A percentile compares a stretch with the other conserved stretches of the same genome.
Evolutionary conservation across 768 basidiomycete species (phyloP).

Genomic region (Hypsizygus marmoreus): DNA sequence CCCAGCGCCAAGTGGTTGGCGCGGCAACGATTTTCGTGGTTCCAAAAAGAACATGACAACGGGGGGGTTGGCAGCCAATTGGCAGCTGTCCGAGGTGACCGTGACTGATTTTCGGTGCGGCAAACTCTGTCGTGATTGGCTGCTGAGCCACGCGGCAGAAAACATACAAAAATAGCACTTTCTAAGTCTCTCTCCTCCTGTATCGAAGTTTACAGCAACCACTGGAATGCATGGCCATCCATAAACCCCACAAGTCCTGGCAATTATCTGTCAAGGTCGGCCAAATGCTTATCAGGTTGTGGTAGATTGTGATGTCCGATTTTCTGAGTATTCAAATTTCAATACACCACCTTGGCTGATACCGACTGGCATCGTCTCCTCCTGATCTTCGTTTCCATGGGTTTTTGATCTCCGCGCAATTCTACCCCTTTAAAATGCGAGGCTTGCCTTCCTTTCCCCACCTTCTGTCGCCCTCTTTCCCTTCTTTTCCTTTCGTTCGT

Average conservation of each 20-base stretch:
- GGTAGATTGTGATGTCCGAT: too few relatives aligned
- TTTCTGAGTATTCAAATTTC: not conserved
- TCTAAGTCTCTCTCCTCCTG: too few relatives aligned
- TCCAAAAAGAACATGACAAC: slow-evolving; percentile 8
- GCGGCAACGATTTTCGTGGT: not conserved
- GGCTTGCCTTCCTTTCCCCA: slow-evolving; percentile 15
- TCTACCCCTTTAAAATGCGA: slow-evolving; percentile 25
- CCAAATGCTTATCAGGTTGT: too few relatives aligned
- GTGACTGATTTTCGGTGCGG: slow-evolving; percentile 3
- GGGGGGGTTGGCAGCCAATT: not conserved
- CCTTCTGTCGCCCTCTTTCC: slow-evolving; percentile 24
- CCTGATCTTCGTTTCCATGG: slow-evolving; percentile 36
- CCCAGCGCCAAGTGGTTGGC: not conserved
- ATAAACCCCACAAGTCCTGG: too few relatives aligned
- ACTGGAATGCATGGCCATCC: not conserved
- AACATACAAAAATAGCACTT: too few relatives aligned
- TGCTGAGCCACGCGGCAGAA: too few relatives aligned
- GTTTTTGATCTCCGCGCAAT: slow-evolving; percentile 21
- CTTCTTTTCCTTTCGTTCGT: slow-evolving; percentile 44
- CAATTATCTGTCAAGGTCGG: too few relatives aligned
- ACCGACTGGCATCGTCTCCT: slow-evolving; percentile 1
- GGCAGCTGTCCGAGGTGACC: slow-evolving; percentile 12
- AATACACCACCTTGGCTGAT: not conserved
- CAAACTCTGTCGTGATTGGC: too few relatives aligned
- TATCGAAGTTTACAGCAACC: too few relatives aligned